These are phyloP conservation scores for Diaporthe helianthi DNA, from an alignment of 2,329 filamentous ascomycete species.

Conservation along the genomic window DNA sequence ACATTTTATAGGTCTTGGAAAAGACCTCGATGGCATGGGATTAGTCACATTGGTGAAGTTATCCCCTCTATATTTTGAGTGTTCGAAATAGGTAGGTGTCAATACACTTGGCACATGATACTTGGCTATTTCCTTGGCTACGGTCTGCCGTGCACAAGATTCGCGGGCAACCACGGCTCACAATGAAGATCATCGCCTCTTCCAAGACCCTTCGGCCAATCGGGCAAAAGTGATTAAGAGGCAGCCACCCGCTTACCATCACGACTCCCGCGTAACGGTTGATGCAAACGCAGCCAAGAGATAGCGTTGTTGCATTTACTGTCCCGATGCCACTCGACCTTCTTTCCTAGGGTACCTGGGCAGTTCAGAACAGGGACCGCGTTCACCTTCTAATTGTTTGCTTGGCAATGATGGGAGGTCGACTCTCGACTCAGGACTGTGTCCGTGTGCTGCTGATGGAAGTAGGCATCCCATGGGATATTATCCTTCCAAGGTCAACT, in stretches of 20 bases:
- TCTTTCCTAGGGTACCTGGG: too few species aligned
- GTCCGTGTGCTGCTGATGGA: conserved; percentile 11
- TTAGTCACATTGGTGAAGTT: conserved; percentile 8
- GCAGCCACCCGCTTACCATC: neutral
- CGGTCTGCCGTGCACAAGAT: neutral
- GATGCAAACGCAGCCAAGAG: conserved; percentile 24
- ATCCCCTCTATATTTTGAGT: conserved; percentile 8
- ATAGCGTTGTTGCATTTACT: conserved; percentile 18
- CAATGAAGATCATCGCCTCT: conserved; percentile 1
- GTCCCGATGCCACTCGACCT: conserved; percentile 7
- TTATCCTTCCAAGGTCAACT: too few species aligned
- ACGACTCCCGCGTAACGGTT: conserved; percentile 1
- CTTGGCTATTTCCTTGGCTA: conserved; percentile 28
- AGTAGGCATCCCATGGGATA: conserved; percentile 7
- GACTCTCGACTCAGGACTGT: too few species aligned
- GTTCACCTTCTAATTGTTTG: neutral
- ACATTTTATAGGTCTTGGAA: conserved; percentile 2
- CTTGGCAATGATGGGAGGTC: conserved; percentile 21
- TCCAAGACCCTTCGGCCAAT: neutral
- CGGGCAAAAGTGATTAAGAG: neutral
- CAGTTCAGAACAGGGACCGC: conserved; percentile 18
- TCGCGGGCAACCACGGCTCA: conserved; percentile 10
- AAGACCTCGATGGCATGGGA: neutral
- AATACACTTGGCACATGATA: conserved; percentile 8
- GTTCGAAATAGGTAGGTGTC: conserved; percentile 27